These are phyloP conservation scores for Mikania micrantha DNA, from an alignment of 129 eudicot species.

Conservation along the genomic window DNA sequence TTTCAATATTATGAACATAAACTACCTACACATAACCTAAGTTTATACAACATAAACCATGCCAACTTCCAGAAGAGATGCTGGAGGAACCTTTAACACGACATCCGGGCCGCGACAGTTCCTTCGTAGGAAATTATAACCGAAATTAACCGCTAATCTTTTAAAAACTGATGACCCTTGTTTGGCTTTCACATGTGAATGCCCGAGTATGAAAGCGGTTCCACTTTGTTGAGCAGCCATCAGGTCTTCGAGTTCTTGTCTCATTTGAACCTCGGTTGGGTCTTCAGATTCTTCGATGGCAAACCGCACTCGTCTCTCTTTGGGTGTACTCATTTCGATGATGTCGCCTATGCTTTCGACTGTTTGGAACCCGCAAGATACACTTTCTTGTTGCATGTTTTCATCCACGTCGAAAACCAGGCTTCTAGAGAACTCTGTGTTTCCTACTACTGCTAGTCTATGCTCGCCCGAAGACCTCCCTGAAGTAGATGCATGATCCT, in stretches of 20 bases:
- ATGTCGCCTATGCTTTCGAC: constrained; percentile 51
- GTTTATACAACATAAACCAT: constrained; percentile 78
- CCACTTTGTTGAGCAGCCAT: constrained; percentile 67
- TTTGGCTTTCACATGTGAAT: constrained; percentile 78
- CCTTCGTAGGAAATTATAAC: constrained; percentile 65
- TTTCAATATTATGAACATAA: constrained; percentile 22
- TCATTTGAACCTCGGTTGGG: constrained; percentile 26
- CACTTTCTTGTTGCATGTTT: constrained; percentile 51
- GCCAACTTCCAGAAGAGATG: constrained; percentile 82
- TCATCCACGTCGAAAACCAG: constrained; percentile 60
- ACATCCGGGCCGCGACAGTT: constrained; percentile 79
- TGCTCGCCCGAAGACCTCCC: constrained; percentile 43
- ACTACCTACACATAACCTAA: constrained; percentile 14
- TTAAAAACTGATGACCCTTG: constrained; percentile 70
- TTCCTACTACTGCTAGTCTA: constrained; percentile 53
- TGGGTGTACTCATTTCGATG: constrained; percentile 40
- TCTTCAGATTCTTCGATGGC: constrained; percentile 32
- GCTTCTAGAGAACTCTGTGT: constrained; percentile 20
- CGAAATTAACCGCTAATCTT: constrained; percentile 66
- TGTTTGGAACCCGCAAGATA: constrained; percentile 57
- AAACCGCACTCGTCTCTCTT: constrained; percentile 51
- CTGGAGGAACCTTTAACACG: constrained; percentile 71
- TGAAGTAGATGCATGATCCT: constrained; percentile 30
- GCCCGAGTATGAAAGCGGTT: constrained; percentile 76
- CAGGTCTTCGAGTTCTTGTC: constrained; percentile 62